Conservation (phyloP, 257 asterid genomes). For the Solanum peruvianum region DNA sequence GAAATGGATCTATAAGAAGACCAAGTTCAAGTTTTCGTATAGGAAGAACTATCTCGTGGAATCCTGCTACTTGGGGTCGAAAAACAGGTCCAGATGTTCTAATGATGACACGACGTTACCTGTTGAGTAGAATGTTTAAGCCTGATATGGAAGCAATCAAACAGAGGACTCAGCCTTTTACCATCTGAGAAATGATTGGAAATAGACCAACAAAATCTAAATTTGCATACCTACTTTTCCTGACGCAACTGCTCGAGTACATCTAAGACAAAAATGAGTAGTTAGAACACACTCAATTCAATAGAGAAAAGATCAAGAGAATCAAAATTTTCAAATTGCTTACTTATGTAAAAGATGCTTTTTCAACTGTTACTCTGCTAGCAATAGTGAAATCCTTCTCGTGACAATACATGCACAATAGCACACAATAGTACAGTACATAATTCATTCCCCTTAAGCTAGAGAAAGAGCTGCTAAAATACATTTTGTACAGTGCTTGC, state of each 20-base stretch:
- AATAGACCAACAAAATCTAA: neutral
- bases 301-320: neutral
- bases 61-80: no score
- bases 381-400: neutral
- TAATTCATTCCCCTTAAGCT: neutral
- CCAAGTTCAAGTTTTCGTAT: no score
- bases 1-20: no score
- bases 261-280: neutral
- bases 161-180: neutral
- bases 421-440: neutral
- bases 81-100: neutral
- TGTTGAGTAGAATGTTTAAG: neutral
- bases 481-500: neutral
- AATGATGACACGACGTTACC: conserved; percentile 5
- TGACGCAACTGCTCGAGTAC: neutral
- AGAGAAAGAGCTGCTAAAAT: neutral
- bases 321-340: neutral
- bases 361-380: neutral
- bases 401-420: neutral
- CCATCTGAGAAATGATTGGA: neutral
- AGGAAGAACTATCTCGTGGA: no score
- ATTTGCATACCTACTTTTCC: neutral
- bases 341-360: neutral
- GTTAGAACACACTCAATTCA: neutral
- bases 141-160: neutral